Conservation (phyloP, 768 basidiomycete genomes). For the Russula virescens region DNA sequence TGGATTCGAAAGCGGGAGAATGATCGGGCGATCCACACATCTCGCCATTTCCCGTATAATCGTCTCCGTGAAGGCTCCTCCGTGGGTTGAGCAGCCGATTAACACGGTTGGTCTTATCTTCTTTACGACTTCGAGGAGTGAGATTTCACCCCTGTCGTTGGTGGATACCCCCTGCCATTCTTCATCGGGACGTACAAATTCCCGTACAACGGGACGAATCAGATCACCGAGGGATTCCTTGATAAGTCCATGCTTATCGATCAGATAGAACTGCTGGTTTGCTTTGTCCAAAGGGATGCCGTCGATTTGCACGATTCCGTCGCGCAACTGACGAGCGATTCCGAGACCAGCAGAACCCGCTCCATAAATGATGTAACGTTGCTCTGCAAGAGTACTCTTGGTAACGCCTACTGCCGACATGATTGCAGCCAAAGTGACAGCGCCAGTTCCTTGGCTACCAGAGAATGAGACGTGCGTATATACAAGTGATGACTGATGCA, state of each 20-base stretch:
- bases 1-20: conserved; percentile 82
- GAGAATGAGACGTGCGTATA: not conserved
- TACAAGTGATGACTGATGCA: conserved; percentile 27
- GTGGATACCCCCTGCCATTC: conserved; percentile 44
- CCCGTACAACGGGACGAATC: conserved; percentile 43
- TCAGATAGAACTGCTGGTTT: conserved; percentile 59
- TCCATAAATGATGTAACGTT: conserved; percentile 74
- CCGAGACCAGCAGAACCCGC: conserved; percentile 81
- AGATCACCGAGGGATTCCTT: conserved; percentile 42
- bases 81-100: conserved; percentile 77
- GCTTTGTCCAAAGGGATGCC: conserved; percentile 49
- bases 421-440: conserved; percentile 64
- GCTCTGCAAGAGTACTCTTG: conserved; percentile 57
- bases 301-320: conserved; percentile 61
- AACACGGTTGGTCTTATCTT: conserved; percentile 73
- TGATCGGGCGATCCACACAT: conserved; percentile 67
- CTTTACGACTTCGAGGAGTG: conserved; percentile 64
- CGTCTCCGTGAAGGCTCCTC: conserved; percentile 73
- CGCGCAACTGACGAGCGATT: conserved; percentile 68
- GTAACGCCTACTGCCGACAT: conserved; percentile 67
- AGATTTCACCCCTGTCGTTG: conserved; percentile 39
- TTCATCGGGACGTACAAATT: conserved; percentile 52
- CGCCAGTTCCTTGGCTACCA: conserved; percentile 65
- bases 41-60: conserved; percentile 64
- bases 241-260: conserved; percentile 65